A percentile compares a stretch with the other conserved stretches of the same genome.
phyloP scores from a whole-genome alignment of 352 stramenopile genomes.

The Globisporangium iwayamae region DNA sequence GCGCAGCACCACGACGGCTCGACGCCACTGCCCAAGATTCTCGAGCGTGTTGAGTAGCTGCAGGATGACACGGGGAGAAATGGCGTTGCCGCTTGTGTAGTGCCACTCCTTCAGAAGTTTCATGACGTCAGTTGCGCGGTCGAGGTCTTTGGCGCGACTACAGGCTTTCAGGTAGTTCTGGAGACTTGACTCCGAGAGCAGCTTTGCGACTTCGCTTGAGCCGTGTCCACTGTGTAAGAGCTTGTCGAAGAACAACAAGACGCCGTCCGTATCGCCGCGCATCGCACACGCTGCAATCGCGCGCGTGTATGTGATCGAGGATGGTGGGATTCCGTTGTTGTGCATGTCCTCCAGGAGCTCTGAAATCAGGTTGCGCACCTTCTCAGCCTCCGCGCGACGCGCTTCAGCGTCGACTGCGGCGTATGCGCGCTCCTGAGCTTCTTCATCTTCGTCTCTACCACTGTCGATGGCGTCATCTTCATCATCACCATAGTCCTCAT shows the following conservation, averaged over 20 bases:
- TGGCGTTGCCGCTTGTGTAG: slow-evolving; percentile 5
- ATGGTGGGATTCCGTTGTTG: slow-evolving; percentile 3
- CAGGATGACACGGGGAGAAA: slow-evolving; percentile 29
- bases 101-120: slow-evolving; percentile 40
- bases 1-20: slow-evolving; percentile 44
- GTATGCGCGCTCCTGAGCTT: too few species aligned
- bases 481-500: neutral
- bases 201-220: slow-evolving; percentile 8
- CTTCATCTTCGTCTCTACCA: neutral
- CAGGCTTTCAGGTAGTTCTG: slow-evolving; percentile 40
- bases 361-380: slow-evolving; percentile 15
- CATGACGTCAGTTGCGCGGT: slow-evolving; percentile 33
- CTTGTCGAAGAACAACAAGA: slow-evolving; percentile 35
- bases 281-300: slow-evolving; percentile 38
- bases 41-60: slow-evolving; percentile 52
- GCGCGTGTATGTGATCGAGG: slow-evolving; percentile 27
- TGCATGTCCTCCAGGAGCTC: slow-evolving; percentile 37
- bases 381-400: neutral
- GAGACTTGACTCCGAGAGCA: slow-evolving; percentile 35
- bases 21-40: slow-evolving; percentile 39
- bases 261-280: slow-evolving; percentile 35
- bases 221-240: neutral
- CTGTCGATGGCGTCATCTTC: slow-evolving; percentile 1
- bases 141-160: slow-evolving; percentile 22
- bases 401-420: neutral